A percentile compares a stretch with the other conserved stretches of the same genome.
phyloP scores from a whole-genome alignment of 306 rosid genomes.

The Coriaria nepalensis region DNA sequence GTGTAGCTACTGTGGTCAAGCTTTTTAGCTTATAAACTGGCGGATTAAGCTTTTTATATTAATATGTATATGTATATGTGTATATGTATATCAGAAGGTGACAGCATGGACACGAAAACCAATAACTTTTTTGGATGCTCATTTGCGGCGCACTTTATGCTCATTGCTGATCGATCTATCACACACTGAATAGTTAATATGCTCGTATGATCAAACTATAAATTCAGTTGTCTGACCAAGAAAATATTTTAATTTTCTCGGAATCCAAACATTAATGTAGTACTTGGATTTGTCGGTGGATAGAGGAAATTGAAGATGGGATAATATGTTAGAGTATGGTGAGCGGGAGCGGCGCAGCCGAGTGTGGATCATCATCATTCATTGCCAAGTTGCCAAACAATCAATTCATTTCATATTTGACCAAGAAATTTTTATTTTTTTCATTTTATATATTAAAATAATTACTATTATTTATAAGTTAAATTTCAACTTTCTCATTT shows the following conservation, averaged over 20 bases:
- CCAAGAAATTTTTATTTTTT: no score
- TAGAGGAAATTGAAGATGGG: no score
- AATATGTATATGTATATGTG: no score
- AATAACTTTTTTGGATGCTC: conserved; percentile 13
- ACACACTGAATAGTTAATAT: no score
- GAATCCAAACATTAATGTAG: background rate
- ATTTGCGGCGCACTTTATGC: conserved; percentile 25
- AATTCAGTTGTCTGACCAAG: no score
- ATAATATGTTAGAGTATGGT: background rate
- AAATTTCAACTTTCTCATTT: no score
- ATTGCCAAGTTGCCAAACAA: background rate
- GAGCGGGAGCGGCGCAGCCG: conserved; percentile 48
- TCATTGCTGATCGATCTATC: background rate
- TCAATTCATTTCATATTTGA: background rate
- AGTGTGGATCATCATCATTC: conserved; percentile 49
- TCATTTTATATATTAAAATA: no score
- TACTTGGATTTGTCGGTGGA: no score
- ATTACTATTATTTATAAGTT: no score
- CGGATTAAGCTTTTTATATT: background rate
- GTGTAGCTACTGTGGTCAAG: no score
- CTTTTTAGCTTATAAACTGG: no score
- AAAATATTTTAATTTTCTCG: background rate
- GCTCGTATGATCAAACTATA: no score
- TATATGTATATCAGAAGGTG: conserved; percentile 3
- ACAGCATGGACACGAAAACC: conserved; percentile 7